These are phyloP conservation scores for Tremellales sp. DNA, from an alignment of 1,284 basidiomycete species.

Conservation along the genomic window DNA sequence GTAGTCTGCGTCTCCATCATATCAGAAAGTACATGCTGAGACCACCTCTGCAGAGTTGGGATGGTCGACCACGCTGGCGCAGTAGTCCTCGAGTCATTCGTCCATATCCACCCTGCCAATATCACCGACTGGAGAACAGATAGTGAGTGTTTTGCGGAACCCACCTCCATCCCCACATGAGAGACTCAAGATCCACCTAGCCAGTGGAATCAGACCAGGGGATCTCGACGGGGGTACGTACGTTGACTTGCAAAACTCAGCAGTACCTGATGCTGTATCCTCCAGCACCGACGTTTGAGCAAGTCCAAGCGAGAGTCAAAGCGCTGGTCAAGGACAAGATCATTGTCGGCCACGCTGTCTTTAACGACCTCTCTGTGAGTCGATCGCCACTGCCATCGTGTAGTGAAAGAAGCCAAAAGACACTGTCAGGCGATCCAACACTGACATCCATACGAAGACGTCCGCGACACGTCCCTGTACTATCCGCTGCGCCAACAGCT, in stretches of 20 bases:
- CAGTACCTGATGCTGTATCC: background rate
- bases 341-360: slow-evolving; percentile 85
- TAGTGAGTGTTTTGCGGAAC: slow-evolving; percentile 27
- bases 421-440: slow-evolving; percentile 48
- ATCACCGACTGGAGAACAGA: slow-evolving; percentile 54
- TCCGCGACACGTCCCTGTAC: slow-evolving; percentile 54
- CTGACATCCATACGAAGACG: slow-evolving; percentile 50
- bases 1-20: slow-evolving; percentile 9
- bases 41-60: slow-evolving; percentile 28
- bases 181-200: slow-evolving; percentile 8
- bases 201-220: slow-evolving; percentile 49
- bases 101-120: slow-evolving; percentile 49
- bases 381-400: background rate
- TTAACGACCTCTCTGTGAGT: slow-evolving; percentile 78
- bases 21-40: background rate
- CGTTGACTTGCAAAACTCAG: background rate
- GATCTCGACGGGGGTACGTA: slow-evolving; percentile 50
- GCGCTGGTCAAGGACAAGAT: slow-evolving; percentile 72
- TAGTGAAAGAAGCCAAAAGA: background rate
- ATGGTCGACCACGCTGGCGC: slow-evolving; percentile 53
- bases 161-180: background rate
- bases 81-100: slow-evolving; percentile 51
- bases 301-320: slow-evolving; percentile 71
- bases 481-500: slow-evolving; percentile 46
- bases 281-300: slow-evolving; percentile 70